Evolutionary conservation across 345 rosid species (phyloP), one percentile per base, ranked within the genome.

Genomic region (Gossypioides kirkii): DNA sequence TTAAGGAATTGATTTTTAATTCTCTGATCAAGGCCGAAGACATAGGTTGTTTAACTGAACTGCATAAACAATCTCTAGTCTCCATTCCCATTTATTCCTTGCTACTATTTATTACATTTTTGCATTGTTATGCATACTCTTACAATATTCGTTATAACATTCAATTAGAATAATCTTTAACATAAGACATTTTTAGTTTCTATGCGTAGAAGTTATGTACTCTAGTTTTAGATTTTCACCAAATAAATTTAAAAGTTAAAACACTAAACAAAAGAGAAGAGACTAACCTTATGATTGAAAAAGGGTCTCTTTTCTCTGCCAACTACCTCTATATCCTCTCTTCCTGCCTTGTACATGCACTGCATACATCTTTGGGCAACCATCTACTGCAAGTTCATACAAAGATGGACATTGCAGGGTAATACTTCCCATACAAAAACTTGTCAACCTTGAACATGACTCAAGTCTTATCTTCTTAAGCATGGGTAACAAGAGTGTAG

Each of bases 341-440:
- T 14, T 11, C 8, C 1, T 6, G 9, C 9, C 52, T 28, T 45
- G 64, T n/a, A 10, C 22, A 72, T 22, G 46, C 20, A 60, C 6
- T 60, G 64, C 42, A 28, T 26, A 13, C 42, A 60, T 60, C 64
- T 72, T 61, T 49, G 28, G 67, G 23, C 76, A 73, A 9, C 41
- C 32, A 2, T 14, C 0, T 32, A 61, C 7, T 4, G 0, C 3
- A 16, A 61, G 32, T 14, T 1, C 0, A 6, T 7, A 0, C 22
- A 73, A 63, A n/a, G 43, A 41, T 12, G 23, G 70, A 36, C 61
- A 73, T 16, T 63, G 26, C 50, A 73, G 17, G 16, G 25, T 38
- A 63, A 22, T 10, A 52, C 41, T 41, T 52, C 71, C 70, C 14
- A 0, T 36, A 38, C 10, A 52, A 56, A 73, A 62, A 53, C 70